These are phyloP conservation scores for Pseudophaeomoniella oleicola DNA, from an alignment of 2,329 filamentous ascomycete genomes.

Conservation along the genomic window DNA sequence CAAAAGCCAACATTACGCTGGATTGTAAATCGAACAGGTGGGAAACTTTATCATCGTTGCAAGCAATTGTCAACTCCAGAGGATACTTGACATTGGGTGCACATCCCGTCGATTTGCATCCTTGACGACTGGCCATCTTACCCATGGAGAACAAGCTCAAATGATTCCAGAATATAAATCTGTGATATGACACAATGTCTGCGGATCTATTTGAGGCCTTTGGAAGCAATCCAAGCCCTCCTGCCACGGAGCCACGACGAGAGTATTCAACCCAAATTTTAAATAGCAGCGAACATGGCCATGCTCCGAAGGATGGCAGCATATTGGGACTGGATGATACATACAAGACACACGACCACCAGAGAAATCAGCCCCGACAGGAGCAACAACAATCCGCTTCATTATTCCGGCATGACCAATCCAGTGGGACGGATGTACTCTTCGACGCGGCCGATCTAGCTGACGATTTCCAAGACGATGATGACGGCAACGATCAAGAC, in stretches of 20 bases:
- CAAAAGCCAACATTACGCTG: too few relatives aligned
- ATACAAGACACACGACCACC: background rate
- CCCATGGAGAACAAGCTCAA: too few relatives aligned
- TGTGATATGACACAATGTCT: conserved; percentile 26
- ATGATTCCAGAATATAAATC: too few relatives aligned
- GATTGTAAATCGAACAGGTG: too few relatives aligned
- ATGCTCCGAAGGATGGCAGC: background rate
- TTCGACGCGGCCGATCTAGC: conserved; percentile 51
- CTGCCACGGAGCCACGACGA: background rate
- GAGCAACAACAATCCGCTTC: background rate
- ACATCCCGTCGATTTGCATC: too few relatives aligned
- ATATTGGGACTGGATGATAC: background rate
- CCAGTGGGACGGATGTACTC: conserved; percentile 34
- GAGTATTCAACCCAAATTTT: background rate
- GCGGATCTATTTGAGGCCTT: conserved; percentile 40
- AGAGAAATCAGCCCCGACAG: background rate
- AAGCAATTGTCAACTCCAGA: too few relatives aligned
- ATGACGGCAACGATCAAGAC: conserved; percentile 42
- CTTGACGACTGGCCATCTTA: too few relatives aligned
- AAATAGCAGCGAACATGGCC: background rate
- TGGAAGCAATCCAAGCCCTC: conserved; percentile 9
- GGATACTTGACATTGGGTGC: too few relatives aligned
- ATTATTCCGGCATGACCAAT: background rate
- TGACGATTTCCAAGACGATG: conserved; percentile 31
- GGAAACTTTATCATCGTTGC: too few relatives aligned